A percentile compares a stretch with the other conserved stretches of the same genome.
Evolutionary conservation across 2,329 filamentous ascomycete genomes (phyloP).

Genomic region (Clarireedia monteithiana): DNA sequence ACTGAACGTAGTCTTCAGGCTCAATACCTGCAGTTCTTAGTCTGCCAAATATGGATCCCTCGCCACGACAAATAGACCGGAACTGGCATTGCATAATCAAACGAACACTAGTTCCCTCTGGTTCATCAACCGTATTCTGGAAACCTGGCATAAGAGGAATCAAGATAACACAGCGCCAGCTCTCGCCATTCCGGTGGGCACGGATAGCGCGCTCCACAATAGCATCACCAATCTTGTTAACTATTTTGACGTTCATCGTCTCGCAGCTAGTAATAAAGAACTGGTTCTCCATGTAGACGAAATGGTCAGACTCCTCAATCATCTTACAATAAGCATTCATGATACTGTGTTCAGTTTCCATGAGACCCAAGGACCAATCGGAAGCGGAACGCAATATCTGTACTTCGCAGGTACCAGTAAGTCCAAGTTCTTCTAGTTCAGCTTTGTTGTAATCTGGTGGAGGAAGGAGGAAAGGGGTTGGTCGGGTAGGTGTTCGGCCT

Average conservation of each 20-base stretch:
- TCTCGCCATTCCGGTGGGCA: slow-evolving; percentile 74
- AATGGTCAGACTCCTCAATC: slow-evolving; percentile 92
- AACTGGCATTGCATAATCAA: slow-evolving; percentile 97
- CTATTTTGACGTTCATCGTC: slow-evolving; percentile 77
- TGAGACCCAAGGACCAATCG: slow-evolving; percentile 86
- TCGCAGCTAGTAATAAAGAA: slow-evolving; percentile 95
- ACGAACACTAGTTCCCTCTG: slow-evolving; percentile 88
- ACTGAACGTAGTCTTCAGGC: slow-evolving; percentile 90
- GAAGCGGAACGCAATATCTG: slow-evolving; percentile 89
- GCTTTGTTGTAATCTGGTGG: slow-evolving; percentile 84
- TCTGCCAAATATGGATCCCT: slow-evolving; percentile 84
- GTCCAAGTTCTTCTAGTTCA: slow-evolving; percentile 78
- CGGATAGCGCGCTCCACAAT: slow-evolving; percentile 85
- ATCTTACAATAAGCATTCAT: slow-evolving; percentile 92
- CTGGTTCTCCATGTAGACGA: slow-evolving; percentile 98
- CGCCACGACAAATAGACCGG: slow-evolving; percentile 88
- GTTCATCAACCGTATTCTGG: slow-evolving; percentile 89
- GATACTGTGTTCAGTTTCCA: slow-evolving; percentile 86
- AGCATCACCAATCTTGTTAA: slow-evolving; percentile 91
- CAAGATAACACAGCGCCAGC: slow-evolving; percentile 83
- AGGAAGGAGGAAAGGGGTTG: slow-evolving; percentile 86
- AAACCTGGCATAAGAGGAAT: slow-evolving; percentile 98
- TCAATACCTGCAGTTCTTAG: slow-evolving; percentile 75
- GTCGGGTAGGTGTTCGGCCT: slow-evolving; percentile 85
- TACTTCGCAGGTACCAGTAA: slow-evolving; percentile 91